Conservation (phyloP, 192 early-diverging fungal genomes). For the Umbelopsis sp. region DNA sequence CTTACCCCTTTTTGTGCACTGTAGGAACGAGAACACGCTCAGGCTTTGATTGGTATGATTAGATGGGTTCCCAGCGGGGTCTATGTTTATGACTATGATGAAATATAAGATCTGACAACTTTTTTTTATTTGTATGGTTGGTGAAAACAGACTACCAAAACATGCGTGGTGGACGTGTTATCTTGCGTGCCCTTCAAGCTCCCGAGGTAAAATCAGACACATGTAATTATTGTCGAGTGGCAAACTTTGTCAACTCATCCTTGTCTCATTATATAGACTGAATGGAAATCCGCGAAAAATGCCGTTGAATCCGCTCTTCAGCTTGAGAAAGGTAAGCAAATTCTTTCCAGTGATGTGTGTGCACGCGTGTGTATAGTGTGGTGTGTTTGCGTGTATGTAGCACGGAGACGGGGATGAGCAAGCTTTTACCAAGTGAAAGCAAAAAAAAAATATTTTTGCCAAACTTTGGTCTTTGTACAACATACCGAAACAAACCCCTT, state of each 20-base stretch:
- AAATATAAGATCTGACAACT: too few relatives aligned
- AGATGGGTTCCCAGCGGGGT: neutral
- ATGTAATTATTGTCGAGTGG: neutral
- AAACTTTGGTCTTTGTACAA: neutral
- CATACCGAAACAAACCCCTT: too few relatives aligned
- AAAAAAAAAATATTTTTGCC: too few relatives aligned
- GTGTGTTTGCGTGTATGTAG: too few relatives aligned
- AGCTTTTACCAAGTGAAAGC: too few relatives aligned
- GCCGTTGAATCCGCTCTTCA: slow-evolving; percentile 60
- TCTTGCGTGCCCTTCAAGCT: slow-evolving; percentile 53
- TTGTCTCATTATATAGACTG: slow-evolving; percentile 25
- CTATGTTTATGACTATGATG: neutral
- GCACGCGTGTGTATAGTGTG: too few relatives aligned
- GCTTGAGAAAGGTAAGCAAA: slow-evolving; percentile 53
- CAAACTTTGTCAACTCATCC: neutral
- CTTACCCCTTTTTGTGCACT: neutral
- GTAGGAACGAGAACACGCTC: slow-evolving; percentile 38
- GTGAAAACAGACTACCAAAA: slow-evolving; percentile 49
- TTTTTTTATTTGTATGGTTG: too few relatives aligned
- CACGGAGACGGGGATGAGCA: too few relatives aligned
- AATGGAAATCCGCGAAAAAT: slow-evolving; percentile 61
- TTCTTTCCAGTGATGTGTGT: neutral
- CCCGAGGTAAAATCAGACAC: slow-evolving; percentile 39
- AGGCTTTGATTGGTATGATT: slow-evolving; percentile 37
- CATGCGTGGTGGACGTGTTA: slow-evolving; percentile 57